These are phyloP conservation scores for Amyloporia xantha DNA, from an alignment of 768 basidiomycete genomes.

Conservation along the genomic window DNA sequence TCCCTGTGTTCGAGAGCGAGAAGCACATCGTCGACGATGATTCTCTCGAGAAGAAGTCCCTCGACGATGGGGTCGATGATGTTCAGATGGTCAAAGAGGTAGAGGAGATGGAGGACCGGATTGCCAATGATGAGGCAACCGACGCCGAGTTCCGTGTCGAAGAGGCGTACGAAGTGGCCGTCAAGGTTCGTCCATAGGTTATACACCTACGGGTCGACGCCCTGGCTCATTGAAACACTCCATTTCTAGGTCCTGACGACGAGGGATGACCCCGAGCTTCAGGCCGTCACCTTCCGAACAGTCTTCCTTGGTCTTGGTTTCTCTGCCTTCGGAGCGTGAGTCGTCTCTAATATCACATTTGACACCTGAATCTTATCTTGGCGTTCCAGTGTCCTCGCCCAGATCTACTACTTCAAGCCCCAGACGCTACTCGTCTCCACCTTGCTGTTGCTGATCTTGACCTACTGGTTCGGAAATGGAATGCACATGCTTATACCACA, in stretches of 20 bases:
- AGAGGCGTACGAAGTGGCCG: conserved; percentile 33
- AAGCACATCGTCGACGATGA: conserved; percentile 15
- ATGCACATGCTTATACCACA: conserved; percentile 31
- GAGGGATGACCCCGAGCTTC: conserved; percentile 33
- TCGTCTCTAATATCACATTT: conserved; percentile 14
- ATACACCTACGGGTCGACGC: too few relatives aligned
- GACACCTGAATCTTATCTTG: conserved; percentile 1
- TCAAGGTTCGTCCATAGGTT: conserved; percentile 32
- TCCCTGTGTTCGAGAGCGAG: conserved; percentile 15
- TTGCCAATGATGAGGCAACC: conserved; percentile 25
- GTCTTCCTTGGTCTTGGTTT: conserved; percentile 52
- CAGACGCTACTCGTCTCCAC: conserved; percentile 44
- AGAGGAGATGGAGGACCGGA: conserved; percentile 25
- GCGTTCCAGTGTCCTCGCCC: conserved; percentile 23
- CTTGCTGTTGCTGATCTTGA: conserved; percentile 45
- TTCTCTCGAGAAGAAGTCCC: conserved; percentile 14
- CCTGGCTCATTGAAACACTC: too few relatives aligned
- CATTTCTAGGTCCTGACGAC: conserved; percentile 27
- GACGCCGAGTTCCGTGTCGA: conserved; percentile 30
- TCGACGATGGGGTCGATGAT: conserved; percentile 17
- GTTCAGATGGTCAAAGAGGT: conserved; percentile 21
- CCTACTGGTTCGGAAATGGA: conserved; percentile 42
- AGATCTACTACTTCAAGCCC: conserved; percentile 34
- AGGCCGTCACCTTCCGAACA: conserved; percentile 47
- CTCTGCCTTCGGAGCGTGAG: conserved; percentile 46